A percentile compares a stretch with the other conserved stretches of the same genome.
phyloP scores from a whole-genome alignment of 768 basidiomycete genomes.

The Lentinula sp. region DNA sequence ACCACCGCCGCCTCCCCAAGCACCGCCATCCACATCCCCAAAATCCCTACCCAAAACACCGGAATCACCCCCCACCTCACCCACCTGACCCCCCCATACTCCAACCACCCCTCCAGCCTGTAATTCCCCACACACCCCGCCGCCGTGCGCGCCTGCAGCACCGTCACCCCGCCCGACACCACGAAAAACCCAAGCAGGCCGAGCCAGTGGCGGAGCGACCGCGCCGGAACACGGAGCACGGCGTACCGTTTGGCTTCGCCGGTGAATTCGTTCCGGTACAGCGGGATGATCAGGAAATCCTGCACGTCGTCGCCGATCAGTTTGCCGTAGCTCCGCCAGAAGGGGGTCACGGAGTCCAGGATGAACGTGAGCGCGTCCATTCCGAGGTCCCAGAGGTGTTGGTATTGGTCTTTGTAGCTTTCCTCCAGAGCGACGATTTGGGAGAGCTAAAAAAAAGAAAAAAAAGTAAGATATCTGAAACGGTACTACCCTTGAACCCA shows the following conservation, averaged over 20 bases:
- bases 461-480: too few species aligned
- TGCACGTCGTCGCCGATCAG: constrained; percentile 76
- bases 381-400: constrained; percentile 77
- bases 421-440: constrained; percentile 68
- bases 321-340: constrained; percentile 80
- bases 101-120: constrained; percentile 46
- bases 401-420: constrained; percentile 74
- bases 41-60: constrained; percentile 55
- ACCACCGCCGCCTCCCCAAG: constrained; percentile 49
- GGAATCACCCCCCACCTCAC: constrained; percentile 45
- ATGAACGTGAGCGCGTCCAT: constrained; percentile 74
- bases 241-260: constrained; percentile 67
- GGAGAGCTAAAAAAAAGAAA: constrained; percentile 43
- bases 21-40: constrained; percentile 66
- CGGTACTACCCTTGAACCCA: too few species aligned
- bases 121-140: constrained; percentile 47
- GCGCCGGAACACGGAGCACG: constrained; percentile 49
- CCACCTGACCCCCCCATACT: constrained; percentile 49
- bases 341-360: constrained; percentile 70
- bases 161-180: constrained; percentile 37
- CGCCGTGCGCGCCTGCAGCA: constrained; percentile 56
- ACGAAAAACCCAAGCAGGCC: constrained; percentile 49
- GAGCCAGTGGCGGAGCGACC: constrained; percentile 67
- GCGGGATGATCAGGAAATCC: constrained; percentile 76
- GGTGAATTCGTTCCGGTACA: constrained; percentile 81